Evolutionary conservation across 2,329 filamentous ascomycete genomes (phyloP).

Genomic region (Aspergillus flavus): DNA sequence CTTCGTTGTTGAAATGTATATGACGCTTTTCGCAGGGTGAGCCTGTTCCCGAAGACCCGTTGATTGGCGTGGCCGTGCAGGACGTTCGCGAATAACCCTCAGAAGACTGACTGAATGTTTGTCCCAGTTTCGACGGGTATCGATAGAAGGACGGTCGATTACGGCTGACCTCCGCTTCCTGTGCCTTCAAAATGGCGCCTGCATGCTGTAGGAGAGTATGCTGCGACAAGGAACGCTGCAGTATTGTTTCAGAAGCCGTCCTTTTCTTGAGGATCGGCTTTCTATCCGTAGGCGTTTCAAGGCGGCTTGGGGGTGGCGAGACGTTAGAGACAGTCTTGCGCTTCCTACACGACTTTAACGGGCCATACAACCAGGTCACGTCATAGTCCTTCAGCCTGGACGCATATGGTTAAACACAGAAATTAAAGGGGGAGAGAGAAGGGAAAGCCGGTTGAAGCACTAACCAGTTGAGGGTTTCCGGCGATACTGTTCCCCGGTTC

Average conservation of each 20-base stretch:
- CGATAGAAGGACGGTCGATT: slow-evolving; percentile 61
- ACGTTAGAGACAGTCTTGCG: slow-evolving; percentile 53
- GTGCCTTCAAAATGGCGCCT: slow-evolving; percentile 80
- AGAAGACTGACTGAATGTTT: slow-evolving; percentile 52
- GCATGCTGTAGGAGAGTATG: slow-evolving; percentile 90
- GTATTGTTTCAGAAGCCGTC: slow-evolving; percentile 93
- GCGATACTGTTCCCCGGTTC: slow-evolving; percentile 81
- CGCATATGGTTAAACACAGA: slow-evolving; percentile 12
- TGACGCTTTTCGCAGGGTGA: slow-evolving; percentile 71
- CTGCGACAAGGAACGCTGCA: slow-evolving; percentile 83
- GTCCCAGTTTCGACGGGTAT: slow-evolving; percentile 60
- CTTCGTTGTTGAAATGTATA: slow-evolving; percentile 95
- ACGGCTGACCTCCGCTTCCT: slow-evolving; percentile 63
- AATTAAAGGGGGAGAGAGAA: neutral
- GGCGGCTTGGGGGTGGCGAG: slow-evolving; percentile 55
- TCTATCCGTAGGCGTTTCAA: slow-evolving; percentile 66
- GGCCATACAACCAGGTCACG: slow-evolving; percentile 96
- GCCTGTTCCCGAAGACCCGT: slow-evolving; percentile 70
- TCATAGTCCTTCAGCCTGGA: slow-evolving; percentile 95
- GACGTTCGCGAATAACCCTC: slow-evolving; percentile 13
- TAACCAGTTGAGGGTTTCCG: slow-evolving; percentile 91
- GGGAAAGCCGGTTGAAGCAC: slow-evolving; percentile 33
- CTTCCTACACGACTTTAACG: slow-evolving; percentile 72
- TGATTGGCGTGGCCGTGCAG: slow-evolving; percentile 61
- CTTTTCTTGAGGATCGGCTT: slow-evolving; percentile 96